Conservation (phyloP, 2,329 filamentous ascomycete genomes). For the Dichotomopilus funicola region DNA sequence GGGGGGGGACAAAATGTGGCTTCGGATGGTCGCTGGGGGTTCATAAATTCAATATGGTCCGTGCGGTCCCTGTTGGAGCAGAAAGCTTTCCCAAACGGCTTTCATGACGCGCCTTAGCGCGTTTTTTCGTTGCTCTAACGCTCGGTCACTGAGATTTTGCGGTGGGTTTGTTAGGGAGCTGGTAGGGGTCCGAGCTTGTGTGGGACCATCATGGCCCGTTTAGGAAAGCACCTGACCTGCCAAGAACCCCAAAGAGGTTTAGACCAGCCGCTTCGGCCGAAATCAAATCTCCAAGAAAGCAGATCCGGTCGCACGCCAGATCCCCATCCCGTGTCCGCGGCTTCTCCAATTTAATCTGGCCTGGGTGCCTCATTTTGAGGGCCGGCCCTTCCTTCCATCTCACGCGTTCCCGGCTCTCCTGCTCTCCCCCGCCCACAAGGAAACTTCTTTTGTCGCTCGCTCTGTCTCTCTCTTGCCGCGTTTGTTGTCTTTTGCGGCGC, state of each 20-base stretch:
- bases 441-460: background rate
- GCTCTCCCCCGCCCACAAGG: background rate
- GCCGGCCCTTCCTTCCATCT: background rate
- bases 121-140: constrained; percentile 1
- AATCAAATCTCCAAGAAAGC: constrained; percentile 17
- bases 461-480: too few species aligned
- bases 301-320: constrained; percentile 10
- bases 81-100: background rate
- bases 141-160: constrained; percentile 1
- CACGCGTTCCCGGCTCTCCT: background rate
- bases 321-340: background rate
- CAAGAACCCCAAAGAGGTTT: constrained; percentile 12
- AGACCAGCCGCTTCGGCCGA: constrained; percentile 14
- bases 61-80: background rate
- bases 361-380: constrained; percentile 3
- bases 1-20: too few species aligned
- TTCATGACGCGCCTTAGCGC: constrained; percentile 6
- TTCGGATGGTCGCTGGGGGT: constrained; percentile 1
- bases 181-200: background rate
- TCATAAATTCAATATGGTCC: constrained; percentile 9
- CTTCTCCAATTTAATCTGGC: constrained; percentile 12
- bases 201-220: background rate
- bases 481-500: background rate
- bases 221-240: background rate
- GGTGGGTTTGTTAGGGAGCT: background rate